phyloP scores from a whole-genome alignment of 306 rosid species.

The Ammopiptanthus mongolicus region DNA sequence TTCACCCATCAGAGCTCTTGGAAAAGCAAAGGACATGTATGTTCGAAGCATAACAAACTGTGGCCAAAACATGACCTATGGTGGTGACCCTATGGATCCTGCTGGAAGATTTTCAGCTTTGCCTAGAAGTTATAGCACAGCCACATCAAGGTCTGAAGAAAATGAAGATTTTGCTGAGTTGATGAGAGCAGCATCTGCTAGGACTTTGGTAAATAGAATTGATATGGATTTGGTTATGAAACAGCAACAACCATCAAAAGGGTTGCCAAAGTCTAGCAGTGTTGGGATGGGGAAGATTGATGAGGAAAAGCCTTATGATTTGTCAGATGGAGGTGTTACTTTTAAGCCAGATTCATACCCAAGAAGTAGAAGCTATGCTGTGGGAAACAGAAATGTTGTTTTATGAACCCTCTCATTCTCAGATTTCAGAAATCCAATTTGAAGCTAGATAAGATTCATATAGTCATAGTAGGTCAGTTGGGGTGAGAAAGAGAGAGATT shows the following conservation, averaged over 20 bases:
- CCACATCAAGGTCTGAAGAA: slow-evolving; percentile 22
- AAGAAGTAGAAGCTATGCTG: slow-evolving; percentile 64
- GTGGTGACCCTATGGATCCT: slow-evolving; percentile 31
- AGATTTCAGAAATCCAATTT: not conserved
- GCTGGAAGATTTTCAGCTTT: slow-evolving; percentile 24
- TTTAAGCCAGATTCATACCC: slow-evolving; percentile 27
- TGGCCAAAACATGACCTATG: slow-evolving; percentile 18
- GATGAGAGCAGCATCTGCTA: slow-evolving; percentile 68
- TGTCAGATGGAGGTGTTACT: slow-evolving; percentile 1
- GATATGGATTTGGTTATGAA: slow-evolving; percentile 44
- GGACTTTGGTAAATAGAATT: slow-evolving; percentile 31
- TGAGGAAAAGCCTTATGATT: slow-evolving; percentile 51
- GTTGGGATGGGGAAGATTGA: slow-evolving; percentile 69
- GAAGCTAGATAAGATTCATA: not conserved
- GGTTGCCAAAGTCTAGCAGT: slow-evolving; percentile 54
- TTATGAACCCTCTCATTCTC: not conserved
- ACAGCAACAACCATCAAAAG: slow-evolving; percentile 14
- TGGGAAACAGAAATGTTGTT: slow-evolving; percentile 22
- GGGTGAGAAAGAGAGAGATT: not conserved
- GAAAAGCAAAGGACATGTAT: slow-evolving; percentile 57
- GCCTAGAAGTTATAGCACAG: slow-evolving; percentile 54
- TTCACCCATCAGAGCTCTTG: slow-evolving; percentile 43
- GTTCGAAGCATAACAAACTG: slow-evolving; percentile 53
- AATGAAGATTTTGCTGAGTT: slow-evolving; percentile 58
- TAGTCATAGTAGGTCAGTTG: not conserved